Conservation (phyloP, 495 filamentous ascomycete genomes). For the Podospora bellae-mahoneyi region DNA sequence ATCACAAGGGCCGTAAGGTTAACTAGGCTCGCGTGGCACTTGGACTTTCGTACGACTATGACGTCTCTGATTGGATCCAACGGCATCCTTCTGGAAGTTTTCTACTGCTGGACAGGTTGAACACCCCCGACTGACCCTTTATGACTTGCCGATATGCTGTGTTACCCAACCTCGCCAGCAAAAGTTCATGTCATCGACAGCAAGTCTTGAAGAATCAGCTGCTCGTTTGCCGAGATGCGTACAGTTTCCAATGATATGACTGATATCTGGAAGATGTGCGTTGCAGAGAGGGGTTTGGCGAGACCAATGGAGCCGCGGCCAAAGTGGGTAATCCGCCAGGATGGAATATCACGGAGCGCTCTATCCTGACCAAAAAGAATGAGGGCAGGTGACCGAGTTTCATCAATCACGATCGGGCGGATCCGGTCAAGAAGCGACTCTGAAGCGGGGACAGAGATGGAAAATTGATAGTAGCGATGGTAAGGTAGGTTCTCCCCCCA, state of each 20-base stretch:
- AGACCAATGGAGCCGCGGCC: slow-evolving; percentile 5
- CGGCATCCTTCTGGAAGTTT: slow-evolving; percentile 21
- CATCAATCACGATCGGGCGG: slow-evolving; percentile 6
- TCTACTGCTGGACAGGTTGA: slow-evolving; percentile 10
- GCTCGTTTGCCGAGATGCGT: neutral
- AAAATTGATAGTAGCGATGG: neutral
- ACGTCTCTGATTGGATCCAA: slow-evolving; percentile 16
- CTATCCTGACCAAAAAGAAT: slow-evolving; percentile 3
- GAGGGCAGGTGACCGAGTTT: neutral
- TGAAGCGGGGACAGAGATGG: neutral
- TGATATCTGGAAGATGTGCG: neutral
- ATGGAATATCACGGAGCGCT: slow-evolving; percentile 5
- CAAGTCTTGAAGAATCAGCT: neutral
- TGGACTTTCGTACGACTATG: slow-evolving; percentile 11
- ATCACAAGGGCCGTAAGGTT: neutral
- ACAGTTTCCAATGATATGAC: slow-evolving; percentile 1
- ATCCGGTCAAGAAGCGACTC: neutral
- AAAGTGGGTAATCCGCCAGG: slow-evolving; percentile 16
- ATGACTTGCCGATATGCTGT: neutral
- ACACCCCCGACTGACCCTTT: neutral
- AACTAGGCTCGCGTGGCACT: neutral
- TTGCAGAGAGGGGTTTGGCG: neutral
- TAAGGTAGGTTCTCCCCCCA: slow-evolving; percentile 10
- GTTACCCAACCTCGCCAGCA: neutral
- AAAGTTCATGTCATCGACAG: neutral